A percentile compares a stretch with the other conserved stretches of the same genome.
Evolutionary conservation across 352 stramenopile species (phyloP).

Genomic region (Globisporangium yorkense): DNA sequence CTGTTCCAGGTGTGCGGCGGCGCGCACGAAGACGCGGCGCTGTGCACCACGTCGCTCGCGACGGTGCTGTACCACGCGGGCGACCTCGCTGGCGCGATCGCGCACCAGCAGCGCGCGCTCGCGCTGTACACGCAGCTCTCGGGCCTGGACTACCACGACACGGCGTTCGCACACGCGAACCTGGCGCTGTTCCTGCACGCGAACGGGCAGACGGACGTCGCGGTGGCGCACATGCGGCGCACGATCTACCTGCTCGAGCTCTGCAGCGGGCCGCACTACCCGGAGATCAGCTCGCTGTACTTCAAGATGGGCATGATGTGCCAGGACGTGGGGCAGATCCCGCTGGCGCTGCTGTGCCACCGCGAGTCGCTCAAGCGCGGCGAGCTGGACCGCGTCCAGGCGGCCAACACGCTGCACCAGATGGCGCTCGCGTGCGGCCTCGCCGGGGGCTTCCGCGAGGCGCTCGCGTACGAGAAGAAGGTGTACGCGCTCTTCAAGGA

Average conservation of each 20-base stretch:
- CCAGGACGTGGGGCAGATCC: conserved; percentile 85
- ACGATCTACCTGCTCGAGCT: conserved; percentile 93
- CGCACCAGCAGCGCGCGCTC: conserved; percentile 86
- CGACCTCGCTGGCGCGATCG: conserved; percentile 85
- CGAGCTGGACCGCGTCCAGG: conserved; percentile 83
- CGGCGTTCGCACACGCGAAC: conserved; percentile 87
- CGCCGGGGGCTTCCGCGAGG: conserved; percentile 77
- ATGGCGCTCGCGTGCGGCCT: conserved; percentile 81
- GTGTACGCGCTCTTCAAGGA: conserved; percentile 82
- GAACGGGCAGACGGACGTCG: conserved; percentile 78
- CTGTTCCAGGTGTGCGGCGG: conserved; percentile 93
- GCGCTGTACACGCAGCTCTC: conserved; percentile 90
- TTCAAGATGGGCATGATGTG: conserved; percentile 95
- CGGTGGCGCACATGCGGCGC: conserved; percentile 87
- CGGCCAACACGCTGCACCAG: conserved; percentile 83
- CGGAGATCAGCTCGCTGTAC: conserved; percentile 89
- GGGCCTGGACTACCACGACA: conserved; percentile 92
- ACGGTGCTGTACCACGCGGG: conserved; percentile 91
- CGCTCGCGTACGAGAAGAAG: conserved; percentile 88
- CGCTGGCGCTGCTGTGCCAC: conserved; percentile 84
- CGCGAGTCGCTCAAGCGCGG: conserved; percentile 82
- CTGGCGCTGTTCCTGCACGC: conserved; percentile 90
- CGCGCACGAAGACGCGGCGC: conserved; percentile 89
- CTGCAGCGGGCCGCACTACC: conserved; percentile 85
- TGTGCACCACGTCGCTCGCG: conserved; percentile 90